Evolutionary conservation across 2,329 filamentous ascomycete species (phyloP), one percentile per base, ranked within the genome.

Genomic region (Xylariaceae sp.): DNA sequence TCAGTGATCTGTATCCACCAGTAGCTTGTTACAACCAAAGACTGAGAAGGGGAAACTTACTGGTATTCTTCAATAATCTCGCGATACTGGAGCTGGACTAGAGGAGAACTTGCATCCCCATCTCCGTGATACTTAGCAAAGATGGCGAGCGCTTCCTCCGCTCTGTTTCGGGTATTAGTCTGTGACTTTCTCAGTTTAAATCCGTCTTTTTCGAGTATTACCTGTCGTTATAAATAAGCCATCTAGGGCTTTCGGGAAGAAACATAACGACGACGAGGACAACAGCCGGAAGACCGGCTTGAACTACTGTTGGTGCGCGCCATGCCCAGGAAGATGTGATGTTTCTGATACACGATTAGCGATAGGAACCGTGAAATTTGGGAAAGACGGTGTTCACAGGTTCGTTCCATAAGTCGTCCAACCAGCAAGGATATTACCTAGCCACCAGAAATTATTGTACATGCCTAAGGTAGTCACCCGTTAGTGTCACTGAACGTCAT

Each of bases 101-200:
- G 70, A 0, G 76, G 73, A 0, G 74, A 76, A 47, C 71, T 68
- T 1, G 73, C 73, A 58, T 82, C 75, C 2, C 80, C 83, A 47
- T 86, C 75, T 13, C 78, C 81, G 58, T 84, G 84, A 60, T 80
- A 86, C 57, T 80, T 81, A 16, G 77, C 75, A 53, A 87, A 73
- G 16, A 81, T 76, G 10, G 74, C 72, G 13, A 79, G 69, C 1
- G 81, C 82, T 56, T 84, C 74, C 18, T 83, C 80, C 12, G 75
- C 70, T 22, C 79, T 58, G 31, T 22, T 38, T 38, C 10, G 13
- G n/a, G 22, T 7, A 28, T 28, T 28, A 28, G 22, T 28, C 4
- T 28, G 7, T 28, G 22, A 28, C 4, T 28, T 4, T 38, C 10
- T 47, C 17, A 7, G 13, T 12, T 11, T 55, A 12, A 55, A 45